Evolutionary conservation across 352 stramenopile genomes (phyloP).

Genomic region (Pythium oligandrum): DNA sequence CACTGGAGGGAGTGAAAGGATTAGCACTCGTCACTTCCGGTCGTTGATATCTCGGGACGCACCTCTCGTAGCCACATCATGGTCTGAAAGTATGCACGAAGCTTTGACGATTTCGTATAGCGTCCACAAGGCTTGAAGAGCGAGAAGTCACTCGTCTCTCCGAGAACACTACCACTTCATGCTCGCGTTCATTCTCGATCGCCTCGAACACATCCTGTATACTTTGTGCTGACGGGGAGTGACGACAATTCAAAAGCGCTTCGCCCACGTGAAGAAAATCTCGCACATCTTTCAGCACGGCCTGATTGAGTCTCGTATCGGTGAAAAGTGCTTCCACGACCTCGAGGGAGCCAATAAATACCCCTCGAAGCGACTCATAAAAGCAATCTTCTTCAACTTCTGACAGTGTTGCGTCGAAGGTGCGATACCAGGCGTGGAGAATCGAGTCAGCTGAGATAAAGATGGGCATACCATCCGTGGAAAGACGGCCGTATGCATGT

Average conservation of each 20-base stretch:
- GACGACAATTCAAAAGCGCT: too few species aligned
- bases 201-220: too few species aligned
- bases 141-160: conserved; percentile 1
- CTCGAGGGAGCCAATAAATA: too few species aligned
- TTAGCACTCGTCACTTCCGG: not conserved
- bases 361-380: not conserved
- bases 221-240: too few species aligned
- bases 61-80: not conserved
- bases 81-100: conserved; percentile 1
- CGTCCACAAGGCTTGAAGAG: conserved; percentile 4
- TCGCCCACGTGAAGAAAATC: not conserved
- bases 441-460: not conserved
- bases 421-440: conserved; percentile 2
- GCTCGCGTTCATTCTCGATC: too few species aligned
- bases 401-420: not conserved
- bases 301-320: too few species aligned
- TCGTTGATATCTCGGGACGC: too few species aligned
- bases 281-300: not conserved
- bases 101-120: not conserved
- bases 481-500: not conserved
- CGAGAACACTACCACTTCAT: too few species aligned
- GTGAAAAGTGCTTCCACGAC: too few species aligned
- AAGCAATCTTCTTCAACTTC: not conserved
- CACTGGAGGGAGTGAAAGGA: not conserved
- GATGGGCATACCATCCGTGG: not conserved